Percentiles rank a stretch among this genome's conserved stretches.
Conservation (phyloP, 495 filamentous ascomycete genomes). For the Tuber borchii region DNA sequence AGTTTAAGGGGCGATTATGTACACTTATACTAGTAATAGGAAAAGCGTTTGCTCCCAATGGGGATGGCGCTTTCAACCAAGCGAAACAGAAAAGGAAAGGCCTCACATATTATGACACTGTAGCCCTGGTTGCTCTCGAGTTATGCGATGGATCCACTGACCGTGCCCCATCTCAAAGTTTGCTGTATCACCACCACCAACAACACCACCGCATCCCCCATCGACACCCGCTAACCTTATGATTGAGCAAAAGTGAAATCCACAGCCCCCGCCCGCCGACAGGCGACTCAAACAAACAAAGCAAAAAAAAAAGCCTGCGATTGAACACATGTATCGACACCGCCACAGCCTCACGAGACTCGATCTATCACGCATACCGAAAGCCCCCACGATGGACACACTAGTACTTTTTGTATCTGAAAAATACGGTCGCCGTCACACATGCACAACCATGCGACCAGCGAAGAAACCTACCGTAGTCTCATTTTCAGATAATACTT, state of each 20-base stretch:
- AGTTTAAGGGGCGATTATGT: not conserved
- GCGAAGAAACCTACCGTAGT: too few relatives aligned
- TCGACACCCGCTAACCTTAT: not conserved
- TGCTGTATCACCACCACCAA: not conserved
- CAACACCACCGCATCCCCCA: not conserved
- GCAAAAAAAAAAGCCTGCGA: not conserved
- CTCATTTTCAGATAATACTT: too few relatives aligned
- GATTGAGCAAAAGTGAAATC: not conserved
- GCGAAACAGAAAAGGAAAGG: not conserved
- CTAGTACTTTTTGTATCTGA: not conserved
- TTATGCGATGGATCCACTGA: too few relatives aligned
- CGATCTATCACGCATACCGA: not conserved
- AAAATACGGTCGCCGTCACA: too few relatives aligned
- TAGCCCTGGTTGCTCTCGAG: too few relatives aligned
- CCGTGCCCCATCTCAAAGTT: not conserved
- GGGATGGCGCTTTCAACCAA: not conserved
- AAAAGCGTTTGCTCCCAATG: not conserved
- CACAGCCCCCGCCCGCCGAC: not conserved
- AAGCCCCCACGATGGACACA: not conserved
- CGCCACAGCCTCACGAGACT: not conserved
- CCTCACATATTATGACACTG: not conserved
- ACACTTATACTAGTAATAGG: too few relatives aligned
- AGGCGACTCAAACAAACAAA: slow-evolving; percentile 1
- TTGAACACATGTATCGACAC: not conserved
- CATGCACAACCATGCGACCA: too few relatives aligned